These are phyloP conservation scores for Verticillium nonalfalfae DNA, from an alignment of 2,329 filamentous ascomycete species.

Conservation along the genomic window DNA sequence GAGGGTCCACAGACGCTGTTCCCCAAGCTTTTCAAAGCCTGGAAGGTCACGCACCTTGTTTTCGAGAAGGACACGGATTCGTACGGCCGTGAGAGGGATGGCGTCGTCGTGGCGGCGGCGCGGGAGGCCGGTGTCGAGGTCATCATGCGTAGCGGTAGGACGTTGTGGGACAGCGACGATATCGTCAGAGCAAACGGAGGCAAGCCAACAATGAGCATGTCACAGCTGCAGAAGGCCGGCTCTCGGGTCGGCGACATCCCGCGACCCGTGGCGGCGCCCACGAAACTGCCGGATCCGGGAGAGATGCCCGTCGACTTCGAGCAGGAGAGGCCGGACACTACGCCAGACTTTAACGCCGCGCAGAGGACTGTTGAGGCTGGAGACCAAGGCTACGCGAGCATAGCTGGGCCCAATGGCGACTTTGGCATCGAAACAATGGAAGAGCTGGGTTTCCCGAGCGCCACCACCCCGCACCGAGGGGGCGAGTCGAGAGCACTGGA, in stretches of 20 bases:
- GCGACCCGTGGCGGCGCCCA: constrained; percentile 54
- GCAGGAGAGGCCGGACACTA: constrained; percentile 41
- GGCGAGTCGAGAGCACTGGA: constrained; percentile 62
- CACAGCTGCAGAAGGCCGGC: constrained; percentile 58
- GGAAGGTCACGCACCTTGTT: constrained; percentile 69
- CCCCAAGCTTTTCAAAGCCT: constrained; percentile 65
- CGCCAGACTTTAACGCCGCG: constrained; percentile 54
- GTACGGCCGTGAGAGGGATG: constrained; percentile 61
- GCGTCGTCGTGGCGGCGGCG: constrained; percentile 50
- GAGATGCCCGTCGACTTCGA: constrained; percentile 53
- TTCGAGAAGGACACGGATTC: constrained; percentile 76
- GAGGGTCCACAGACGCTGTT: constrained; percentile 67
- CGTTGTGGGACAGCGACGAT: constrained; percentile 67
- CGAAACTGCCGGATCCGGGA: constrained; percentile 56
- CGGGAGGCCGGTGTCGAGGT: constrained; percentile 61
- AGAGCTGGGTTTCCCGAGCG: constrained; percentile 61
- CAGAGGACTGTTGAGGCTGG: constrained; percentile 35
- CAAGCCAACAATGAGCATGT: constrained; percentile 70
- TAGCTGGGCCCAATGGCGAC: constrained; percentile 62
- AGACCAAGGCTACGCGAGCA: constrained; percentile 51
- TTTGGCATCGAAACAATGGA: constrained; percentile 66
- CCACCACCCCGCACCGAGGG: constrained; percentile 61
- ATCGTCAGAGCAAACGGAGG: constrained; percentile 58
- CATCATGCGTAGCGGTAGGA: constrained; percentile 57
- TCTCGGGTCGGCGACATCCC: constrained; percentile 56